These are phyloP conservation scores for Olyra latifolia DNA, from an alignment of 176 grass and related monocot genomes.

Conservation along the genomic window DNA sequence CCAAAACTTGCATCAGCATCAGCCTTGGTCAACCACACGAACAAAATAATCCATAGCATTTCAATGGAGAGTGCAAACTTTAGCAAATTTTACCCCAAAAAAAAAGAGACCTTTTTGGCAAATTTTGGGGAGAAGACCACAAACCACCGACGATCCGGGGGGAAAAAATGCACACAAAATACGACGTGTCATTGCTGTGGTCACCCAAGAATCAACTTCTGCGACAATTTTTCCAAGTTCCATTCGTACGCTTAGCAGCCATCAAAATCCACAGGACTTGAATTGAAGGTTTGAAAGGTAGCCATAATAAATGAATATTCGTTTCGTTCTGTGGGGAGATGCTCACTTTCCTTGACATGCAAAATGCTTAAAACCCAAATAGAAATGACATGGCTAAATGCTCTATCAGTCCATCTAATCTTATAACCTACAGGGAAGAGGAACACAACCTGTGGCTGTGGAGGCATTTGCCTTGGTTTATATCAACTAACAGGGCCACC, in stretches of 20 bases:
- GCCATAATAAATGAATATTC: slow-evolving; percentile 17
- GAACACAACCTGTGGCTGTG: background rate
- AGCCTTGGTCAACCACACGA: background rate
- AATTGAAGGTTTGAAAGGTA: background rate
- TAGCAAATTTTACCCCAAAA: background rate
- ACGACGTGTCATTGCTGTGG: background rate
- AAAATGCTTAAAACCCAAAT: background rate
- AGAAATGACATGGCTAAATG: background rate
- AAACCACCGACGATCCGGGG: background rate
- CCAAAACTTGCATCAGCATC: background rate
- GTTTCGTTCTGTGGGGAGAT: background rate
- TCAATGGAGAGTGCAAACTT: background rate
- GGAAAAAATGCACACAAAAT: too few species aligned
- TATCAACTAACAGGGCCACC: background rate
- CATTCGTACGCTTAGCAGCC: background rate
- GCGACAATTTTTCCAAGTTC: background rate
- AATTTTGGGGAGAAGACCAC: too few species aligned
- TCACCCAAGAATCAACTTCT: background rate
- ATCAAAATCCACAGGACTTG: background rate
- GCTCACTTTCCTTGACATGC: slow-evolving; percentile 6
- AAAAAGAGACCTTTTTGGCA: background rate
- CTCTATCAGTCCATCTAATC: background rate
- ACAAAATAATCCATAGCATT: background rate
- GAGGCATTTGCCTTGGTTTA: slow-evolving; percentile 1
- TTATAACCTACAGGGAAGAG: background rate